Evolutionary conservation across 805 yeast genomes (phyloP).

Genomic region (Hyphopichia homilentoma): DNA sequence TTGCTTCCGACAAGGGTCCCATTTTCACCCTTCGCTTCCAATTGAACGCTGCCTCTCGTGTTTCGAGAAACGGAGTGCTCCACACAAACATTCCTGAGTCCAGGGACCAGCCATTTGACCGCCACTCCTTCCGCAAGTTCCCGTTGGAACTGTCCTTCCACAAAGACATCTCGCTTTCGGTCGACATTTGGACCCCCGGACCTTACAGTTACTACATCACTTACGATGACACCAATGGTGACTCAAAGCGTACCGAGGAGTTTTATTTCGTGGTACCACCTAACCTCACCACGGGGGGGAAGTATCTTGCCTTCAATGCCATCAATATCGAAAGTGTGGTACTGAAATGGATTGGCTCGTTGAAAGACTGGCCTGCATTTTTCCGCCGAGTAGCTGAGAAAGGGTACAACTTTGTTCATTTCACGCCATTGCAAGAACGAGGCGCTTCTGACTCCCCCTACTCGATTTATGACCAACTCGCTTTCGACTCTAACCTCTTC

Average conservation of each 20-base stretch:
- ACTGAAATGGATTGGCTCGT: slow-evolving; percentile 86
- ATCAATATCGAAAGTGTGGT: slow-evolving; percentile 80
- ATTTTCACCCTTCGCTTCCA: slow-evolving; percentile 54
- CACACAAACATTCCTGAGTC: slow-evolving; percentile 69
- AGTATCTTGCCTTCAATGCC: slow-evolving; percentile 67
- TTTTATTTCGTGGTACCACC: slow-evolving; percentile 82
- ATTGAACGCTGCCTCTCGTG: slow-evolving; percentile 71
- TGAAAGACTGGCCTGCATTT: slow-evolving; percentile 60
- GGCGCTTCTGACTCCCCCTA: slow-evolving; percentile 93
- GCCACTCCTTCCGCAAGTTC: slow-evolving; percentile 52
- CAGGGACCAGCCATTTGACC: slow-evolving; percentile 41
- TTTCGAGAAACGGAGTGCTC: slow-evolving; percentile 66
- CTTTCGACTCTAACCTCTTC: slow-evolving; percentile 68
- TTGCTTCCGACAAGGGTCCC: slow-evolving; percentile 34
- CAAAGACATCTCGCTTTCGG: slow-evolving; percentile 55
- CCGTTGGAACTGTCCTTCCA: slow-evolving; percentile 57
- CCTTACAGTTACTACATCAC: slow-evolving; percentile 71
- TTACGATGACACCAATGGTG: slow-evolving; percentile 37
- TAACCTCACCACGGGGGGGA: slow-evolving; percentile 52
- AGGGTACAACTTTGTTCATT: slow-evolving; percentile 94
- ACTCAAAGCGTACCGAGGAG: slow-evolving; percentile 45
- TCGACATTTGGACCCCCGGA: slow-evolving; percentile 71
- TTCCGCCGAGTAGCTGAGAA: slow-evolving; percentile 62
- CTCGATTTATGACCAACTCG: slow-evolving; percentile 81
- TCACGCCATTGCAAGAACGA: slow-evolving; percentile 87